Evolutionary conservation across 2,329 filamentous ascomycete species (phyloP).

Genomic region (Coccinonectria pachysandricola): DNA sequence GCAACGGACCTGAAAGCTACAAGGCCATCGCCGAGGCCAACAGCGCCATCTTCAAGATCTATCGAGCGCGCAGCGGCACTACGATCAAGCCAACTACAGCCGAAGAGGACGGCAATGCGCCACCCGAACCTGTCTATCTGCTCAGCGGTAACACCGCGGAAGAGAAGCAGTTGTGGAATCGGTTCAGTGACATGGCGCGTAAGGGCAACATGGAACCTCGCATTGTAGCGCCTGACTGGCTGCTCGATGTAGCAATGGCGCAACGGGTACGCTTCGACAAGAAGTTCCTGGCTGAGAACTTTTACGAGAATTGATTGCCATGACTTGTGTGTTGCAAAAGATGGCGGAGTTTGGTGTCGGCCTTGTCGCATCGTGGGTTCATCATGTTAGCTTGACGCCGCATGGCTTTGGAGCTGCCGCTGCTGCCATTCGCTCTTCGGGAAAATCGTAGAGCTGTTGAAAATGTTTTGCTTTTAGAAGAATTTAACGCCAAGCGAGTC

Average conservation of each 20-base stretch:
- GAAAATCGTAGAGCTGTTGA: too few relatives aligned
- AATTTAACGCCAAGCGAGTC: constrained; percentile 93
- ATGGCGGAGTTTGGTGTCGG: constrained; percentile 12
- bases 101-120: constrained; percentile 50
- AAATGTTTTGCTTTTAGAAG: constrained; percentile 65
- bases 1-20: constrained; percentile 75
- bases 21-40: constrained; percentile 80
- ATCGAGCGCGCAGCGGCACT: constrained; percentile 60
- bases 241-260: constrained; percentile 80
- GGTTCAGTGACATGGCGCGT: constrained; percentile 69
- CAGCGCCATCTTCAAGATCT: constrained; percentile 71
- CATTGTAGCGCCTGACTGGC: constrained; percentile 79
- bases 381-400: too few relatives aligned
- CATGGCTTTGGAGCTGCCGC: constrained; percentile 3
- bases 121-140: constrained; percentile 69
- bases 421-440: constrained; percentile 2
- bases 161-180: constrained; percentile 67
- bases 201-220: constrained; percentile 70
- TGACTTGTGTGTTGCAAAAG: too few relatives aligned
- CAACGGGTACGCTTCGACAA: constrained; percentile 65
- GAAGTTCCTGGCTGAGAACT: constrained; percentile 45
- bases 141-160: constrained; percentile 57
- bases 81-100: constrained; percentile 55
- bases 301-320: constrained; percentile 29
- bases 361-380: constrained; percentile 5